Evolutionary conservation across 1,139 yeast genomes (phyloP).

Genomic region (Candida sp.): DNA sequence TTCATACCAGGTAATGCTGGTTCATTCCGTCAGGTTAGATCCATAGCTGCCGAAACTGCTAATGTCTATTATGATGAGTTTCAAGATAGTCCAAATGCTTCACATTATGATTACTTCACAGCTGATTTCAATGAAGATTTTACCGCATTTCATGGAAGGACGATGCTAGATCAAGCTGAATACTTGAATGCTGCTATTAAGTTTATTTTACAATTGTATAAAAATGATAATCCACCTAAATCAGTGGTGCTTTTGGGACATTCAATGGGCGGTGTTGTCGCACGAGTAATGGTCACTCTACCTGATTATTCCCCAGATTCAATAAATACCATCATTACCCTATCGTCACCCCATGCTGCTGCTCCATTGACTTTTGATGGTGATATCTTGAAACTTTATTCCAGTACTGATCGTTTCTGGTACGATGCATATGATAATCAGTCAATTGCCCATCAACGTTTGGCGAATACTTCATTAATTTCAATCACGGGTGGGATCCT

Average conservation of each 20-base stretch:
- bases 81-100: conserved; percentile 19
- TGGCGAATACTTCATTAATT: conserved; percentile 50
- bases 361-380: conserved; percentile 97
- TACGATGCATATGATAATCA: conserved; percentile 45
- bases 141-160: conserved; percentile 94
- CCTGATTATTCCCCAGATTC: conserved; percentile 72
- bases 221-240: conserved; percentile 41
- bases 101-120: conserved; percentile 71
- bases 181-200: conserved; percentile 83
- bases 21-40: conserved; percentile 82
- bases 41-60: conserved; percentile 81
- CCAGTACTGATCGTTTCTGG: conserved; percentile 81
- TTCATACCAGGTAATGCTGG: conserved; percentile 99
- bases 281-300: conserved; percentile 74
- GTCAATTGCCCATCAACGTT: conserved; percentile 34
- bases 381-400: conserved; percentile 72
- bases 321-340: conserved; percentile 78
- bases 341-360: conserved; percentile 91
- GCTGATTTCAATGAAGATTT: conserved; percentile 96
- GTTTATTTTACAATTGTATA: conserved; percentile 70
- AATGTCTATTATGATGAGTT: conserved; percentile 41
- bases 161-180: conserved; percentile 92
- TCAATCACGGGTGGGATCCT: conserved; percentile 92
- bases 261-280: conserved; percentile 97
- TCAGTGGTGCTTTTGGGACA: conserved; percentile 86